Evolutionary conservation across 2,329 filamentous ascomycete species (phyloP).

Genomic region (Nemania diffusa): DNA sequence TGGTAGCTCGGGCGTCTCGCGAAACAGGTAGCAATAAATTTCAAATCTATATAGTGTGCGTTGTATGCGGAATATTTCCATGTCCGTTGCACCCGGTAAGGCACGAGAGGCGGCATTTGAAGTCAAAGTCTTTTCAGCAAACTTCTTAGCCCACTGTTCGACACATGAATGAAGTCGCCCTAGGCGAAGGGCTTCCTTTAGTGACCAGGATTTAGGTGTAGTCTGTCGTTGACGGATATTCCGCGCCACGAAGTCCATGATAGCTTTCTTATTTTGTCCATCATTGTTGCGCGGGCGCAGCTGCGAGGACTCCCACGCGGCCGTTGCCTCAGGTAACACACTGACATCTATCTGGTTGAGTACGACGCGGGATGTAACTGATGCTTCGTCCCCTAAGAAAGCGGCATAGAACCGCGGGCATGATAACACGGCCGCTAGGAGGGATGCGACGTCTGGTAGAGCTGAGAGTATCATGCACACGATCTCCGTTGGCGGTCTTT

Average conservation of each 20-base stretch:
- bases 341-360: constrained; percentile 20
- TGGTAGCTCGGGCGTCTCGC: background rate
- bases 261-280: background rate
- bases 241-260: background rate
- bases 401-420: constrained; percentile 20
- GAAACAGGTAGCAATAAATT: constrained; percentile 11
- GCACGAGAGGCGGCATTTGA: background rate
- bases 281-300: background rate
- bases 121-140: background rate
- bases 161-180: constrained; percentile 7
- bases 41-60: constrained; percentile 18
- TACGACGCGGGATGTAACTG: constrained; percentile 14
- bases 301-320: background rate
- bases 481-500: constrained; percentile 3
- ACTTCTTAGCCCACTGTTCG: constrained; percentile 1
- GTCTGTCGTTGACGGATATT: background rate
- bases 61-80: constrained; percentile 15
- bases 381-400: constrained; percentile 3
- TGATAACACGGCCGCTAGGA: constrained; percentile 15
- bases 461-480: constrained; percentile 17
- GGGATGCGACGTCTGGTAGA: constrained; percentile 19
- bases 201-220: background rate
- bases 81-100: background rate
- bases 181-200: constrained; percentile 8
- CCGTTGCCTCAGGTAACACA: constrained; percentile 26